phyloP scores from a whole-genome alignment of 495 filamentous ascomycete genomes.

The Penicillium pancosmium region DNA sequence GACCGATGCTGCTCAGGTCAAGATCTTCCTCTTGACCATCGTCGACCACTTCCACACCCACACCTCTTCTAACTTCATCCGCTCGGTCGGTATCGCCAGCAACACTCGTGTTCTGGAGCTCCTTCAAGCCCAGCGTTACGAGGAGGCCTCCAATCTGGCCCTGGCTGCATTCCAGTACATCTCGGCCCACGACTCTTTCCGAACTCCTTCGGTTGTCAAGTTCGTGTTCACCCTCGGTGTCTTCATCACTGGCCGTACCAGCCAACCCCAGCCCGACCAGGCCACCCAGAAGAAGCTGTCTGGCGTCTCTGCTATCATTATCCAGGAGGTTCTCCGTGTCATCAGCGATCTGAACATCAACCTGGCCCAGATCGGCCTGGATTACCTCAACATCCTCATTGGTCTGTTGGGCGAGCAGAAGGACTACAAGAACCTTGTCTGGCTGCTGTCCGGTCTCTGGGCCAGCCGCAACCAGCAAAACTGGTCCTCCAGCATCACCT shows the following conservation, averaged over 20 bases:
- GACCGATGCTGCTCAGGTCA: conserved; percentile 27
- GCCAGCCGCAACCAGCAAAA: conserved; percentile 34
- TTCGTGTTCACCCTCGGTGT: conserved; percentile 36
- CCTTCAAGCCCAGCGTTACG: conserved; percentile 29
- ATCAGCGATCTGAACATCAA: conserved; percentile 32
- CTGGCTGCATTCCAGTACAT: conserved; percentile 36
- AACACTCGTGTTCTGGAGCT: conserved; percentile 34
- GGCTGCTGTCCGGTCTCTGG: conserved; percentile 40
- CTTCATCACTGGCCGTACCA: conserved; percentile 29
- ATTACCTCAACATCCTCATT: conserved; percentile 39
- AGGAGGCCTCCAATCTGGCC: conserved; percentile 33
- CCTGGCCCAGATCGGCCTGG: conserved; percentile 31
- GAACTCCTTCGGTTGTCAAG: conserved; percentile 28
- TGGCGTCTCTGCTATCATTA: conserved; percentile 23
- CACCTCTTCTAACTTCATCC: conserved; percentile 37
- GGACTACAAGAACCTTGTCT: conserved; percentile 42
- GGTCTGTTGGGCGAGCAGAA: conserved; percentile 39
- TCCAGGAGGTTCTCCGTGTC: conserved; percentile 29
- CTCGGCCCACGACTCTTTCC: conserved; percentile 30
- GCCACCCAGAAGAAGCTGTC: conserved; percentile 27
- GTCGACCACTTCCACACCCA: conserved; percentile 36
- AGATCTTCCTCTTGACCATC: conserved; percentile 32
- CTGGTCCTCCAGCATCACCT: conserved; percentile 28
- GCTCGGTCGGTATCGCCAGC: conserved; percentile 42
- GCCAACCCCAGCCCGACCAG: conserved; percentile 17